Base-by-base conservation (phyloP, 805 yeast genomes). In the Starmerella asiatica region DNA sequence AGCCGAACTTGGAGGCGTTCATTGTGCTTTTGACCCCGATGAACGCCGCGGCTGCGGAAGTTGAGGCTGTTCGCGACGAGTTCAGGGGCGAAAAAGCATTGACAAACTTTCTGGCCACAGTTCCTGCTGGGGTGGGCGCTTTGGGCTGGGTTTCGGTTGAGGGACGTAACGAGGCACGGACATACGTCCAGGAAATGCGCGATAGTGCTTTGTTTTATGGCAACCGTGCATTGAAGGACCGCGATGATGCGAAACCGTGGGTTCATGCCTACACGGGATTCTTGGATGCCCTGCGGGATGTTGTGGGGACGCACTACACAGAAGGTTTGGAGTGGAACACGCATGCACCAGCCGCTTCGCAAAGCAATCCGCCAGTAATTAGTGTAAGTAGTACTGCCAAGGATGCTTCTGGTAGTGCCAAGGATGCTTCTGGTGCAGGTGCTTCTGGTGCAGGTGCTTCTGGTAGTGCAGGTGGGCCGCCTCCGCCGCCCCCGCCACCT, bases 121-220 rank as follows among this genome's bases (percentile, higher is more conserved):
- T 91, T 31, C 73, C 85, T 20, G 97, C 91, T 56, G 96, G 94
- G 36, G 73, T 80, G 8, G 85, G 94, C 9, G 83, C 81, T 5
- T 66, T 86, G 39, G 93, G 94, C 19, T 91, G 99, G 99, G 71
- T 88, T 46, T 74, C 82, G 16, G 71, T 73, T 5, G 73, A 69
- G 3, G 49, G 49, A 36, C 42, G 43, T 34, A 27, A 33, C 34
- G 75, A 83, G 4, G 94, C 96, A 1, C 73, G 79, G 14, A 52
- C 53, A 7, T 71, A 68, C 48, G 70, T 91, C 41, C 73, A 79
- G 3, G 95, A 86, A 48, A 81, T 76, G 62, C 81, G 79, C 56
- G 98, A 91, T 55, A 75, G 93, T 17, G 81, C 94, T 27, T 88
- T 79, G 58, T 91, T 91, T 62, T 91, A 96, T 85, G 72, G 93